These are phyloP conservation scores for Talaromyces islandicus DNA, from an alignment of 2,329 filamentous ascomycete genomes.

Conservation along the genomic window DNA sequence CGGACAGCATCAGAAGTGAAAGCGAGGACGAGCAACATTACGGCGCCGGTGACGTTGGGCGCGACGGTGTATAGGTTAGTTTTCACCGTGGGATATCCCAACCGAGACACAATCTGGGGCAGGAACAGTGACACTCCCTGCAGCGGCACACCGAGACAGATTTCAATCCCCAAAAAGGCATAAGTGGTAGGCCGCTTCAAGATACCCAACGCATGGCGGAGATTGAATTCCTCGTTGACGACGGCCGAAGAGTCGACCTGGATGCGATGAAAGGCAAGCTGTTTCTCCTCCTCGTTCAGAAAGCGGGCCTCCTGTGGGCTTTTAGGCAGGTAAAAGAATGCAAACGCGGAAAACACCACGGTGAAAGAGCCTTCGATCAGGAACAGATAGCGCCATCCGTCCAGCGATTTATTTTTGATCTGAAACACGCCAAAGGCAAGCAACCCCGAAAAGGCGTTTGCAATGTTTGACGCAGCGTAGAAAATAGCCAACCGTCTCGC, in stretches of 20 bases:
- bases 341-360: slow-evolving; percentile 57
- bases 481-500: slow-evolving; percentile 66
- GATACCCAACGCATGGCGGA: slow-evolving; percentile 48
- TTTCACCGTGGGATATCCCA: slow-evolving; percentile 16
- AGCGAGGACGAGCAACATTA: slow-evolving; percentile 65
- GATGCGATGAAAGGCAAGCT: slow-evolving; percentile 66
- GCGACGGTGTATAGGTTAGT: slow-evolving; percentile 67
- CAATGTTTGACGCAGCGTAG: slow-evolving; percentile 70
- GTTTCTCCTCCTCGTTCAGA: slow-evolving; percentile 59
- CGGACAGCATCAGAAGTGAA: slow-evolving; percentile 63
- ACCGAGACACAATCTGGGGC: slow-evolving; percentile 47
- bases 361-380: slow-evolving; percentile 56
- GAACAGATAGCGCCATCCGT: slow-evolving; percentile 49
- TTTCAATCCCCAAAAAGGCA: slow-evolving; percentile 51
- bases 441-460: slow-evolving; percentile 59
- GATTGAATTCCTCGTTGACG: slow-evolving; percentile 51
- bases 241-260: slow-evolving; percentile 66
- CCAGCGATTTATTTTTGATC: slow-evolving; percentile 43
- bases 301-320: slow-evolving; percentile 61
- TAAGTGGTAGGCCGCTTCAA: slow-evolving; percentile 51
- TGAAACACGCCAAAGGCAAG: slow-evolving; percentile 58
- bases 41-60: slow-evolving; percentile 68
- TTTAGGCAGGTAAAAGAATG: slow-evolving; percentile 63
- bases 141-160: slow-evolving; percentile 55
- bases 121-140: slow-evolving; percentile 54